A percentile compares a stretch with the other conserved stretches of the same genome.
Conservation (phyloP, 2,329 filamentous ascomycete genomes). For the Arthrobotrys pseudoclavata region DNA sequence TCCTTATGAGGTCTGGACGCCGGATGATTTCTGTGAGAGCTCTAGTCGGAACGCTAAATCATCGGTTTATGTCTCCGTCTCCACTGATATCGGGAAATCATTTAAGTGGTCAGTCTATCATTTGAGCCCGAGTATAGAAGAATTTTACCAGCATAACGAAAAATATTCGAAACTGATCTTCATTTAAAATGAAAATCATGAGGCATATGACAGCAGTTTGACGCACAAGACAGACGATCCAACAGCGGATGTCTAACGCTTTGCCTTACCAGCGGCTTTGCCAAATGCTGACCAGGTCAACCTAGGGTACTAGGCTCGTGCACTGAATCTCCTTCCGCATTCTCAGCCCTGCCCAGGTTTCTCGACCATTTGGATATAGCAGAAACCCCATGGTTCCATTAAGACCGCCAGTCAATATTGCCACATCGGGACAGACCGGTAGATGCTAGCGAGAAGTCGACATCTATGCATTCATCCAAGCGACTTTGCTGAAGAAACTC, state of each 20-base stretch:
- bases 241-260: constrained; percentile 38
- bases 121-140: constrained; percentile 19
- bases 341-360: constrained; percentile 41
- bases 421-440: constrained; percentile 28
- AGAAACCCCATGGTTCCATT: constrained; percentile 40
- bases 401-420: constrained; percentile 29
- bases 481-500: constrained; percentile 31
- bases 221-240: constrained; percentile 41
- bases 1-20: constrained; percentile 22
- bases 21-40: constrained; percentile 16
- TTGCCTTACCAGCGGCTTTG: constrained; percentile 45
- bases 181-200: constrained; percentile 40
- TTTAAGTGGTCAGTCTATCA: constrained; percentile 26
- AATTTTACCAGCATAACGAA: constrained; percentile 16
- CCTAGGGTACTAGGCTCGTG: constrained; percentile 28
- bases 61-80: constrained; percentile 38
- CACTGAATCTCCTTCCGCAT: constrained; percentile 47
- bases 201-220: constrained; percentile 56
- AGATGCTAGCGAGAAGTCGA: constrained; percentile 23
- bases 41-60: constrained; percentile 25
- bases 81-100: constrained; percentile 38
- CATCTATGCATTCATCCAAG: constrained; percentile 25
- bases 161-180: constrained; percentile 10
- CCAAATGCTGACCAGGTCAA: constrained; percentile 13
- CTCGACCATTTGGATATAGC: constrained; percentile 33